Evolutionary conservation across 2,329 filamentous ascomycete species (phyloP).

Genomic region (Sporothrix mexicana): DNA sequence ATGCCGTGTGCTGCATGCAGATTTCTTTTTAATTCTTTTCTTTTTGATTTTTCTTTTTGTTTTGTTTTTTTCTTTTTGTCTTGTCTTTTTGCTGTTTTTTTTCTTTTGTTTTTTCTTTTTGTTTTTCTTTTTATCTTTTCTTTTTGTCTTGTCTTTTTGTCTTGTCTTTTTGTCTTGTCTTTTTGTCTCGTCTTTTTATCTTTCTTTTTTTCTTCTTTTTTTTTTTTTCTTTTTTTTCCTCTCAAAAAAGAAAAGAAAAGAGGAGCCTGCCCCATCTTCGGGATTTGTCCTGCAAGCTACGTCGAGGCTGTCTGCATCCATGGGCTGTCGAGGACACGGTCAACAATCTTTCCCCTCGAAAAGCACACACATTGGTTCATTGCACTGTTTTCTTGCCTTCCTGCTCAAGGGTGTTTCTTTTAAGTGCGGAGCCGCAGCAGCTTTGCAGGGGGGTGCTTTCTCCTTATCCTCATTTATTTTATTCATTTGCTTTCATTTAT

Average conservation of each 20-base stretch:
- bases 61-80: neutral
- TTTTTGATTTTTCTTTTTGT: neutral
- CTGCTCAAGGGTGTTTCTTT: neutral
- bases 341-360: neutral
- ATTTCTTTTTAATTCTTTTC: neutral
- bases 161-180: neutral
- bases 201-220: neutral
- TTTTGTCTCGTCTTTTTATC: neutral
- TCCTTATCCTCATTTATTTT: too few species aligned
- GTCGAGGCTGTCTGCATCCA: neutral
- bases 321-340: neutral
- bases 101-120: too few species aligned
- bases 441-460: neutral
- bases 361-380: neutral
- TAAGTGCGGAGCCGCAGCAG: slow-evolving; percentile 18
- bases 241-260: neutral
- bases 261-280: neutral
- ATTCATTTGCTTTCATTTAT: too few species aligned
- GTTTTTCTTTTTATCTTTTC: neutral
- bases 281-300: neutral
- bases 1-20: slow-evolving; percentile 2
- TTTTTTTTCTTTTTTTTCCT: neutral
- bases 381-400: neutral
- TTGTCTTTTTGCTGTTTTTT: neutral
- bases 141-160: neutral